phyloP scores from a whole-genome alignment of 805 yeast genomes.

The Torulaspora maleeae region DNA sequence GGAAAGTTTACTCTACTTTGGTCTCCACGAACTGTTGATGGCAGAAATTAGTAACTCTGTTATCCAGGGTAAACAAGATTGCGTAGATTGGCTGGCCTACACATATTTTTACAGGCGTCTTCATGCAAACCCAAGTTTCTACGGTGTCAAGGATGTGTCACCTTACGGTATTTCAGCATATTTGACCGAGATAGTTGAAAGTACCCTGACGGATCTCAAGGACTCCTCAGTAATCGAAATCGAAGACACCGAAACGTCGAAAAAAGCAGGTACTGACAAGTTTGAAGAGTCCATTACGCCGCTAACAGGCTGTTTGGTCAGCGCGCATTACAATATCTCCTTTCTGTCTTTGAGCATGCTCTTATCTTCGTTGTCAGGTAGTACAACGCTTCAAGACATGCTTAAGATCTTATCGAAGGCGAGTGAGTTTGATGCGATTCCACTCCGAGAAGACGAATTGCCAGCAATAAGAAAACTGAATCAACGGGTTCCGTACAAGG shows the following conservation, averaged over 20 bases:
- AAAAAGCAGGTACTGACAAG: constrained; percentile 34
- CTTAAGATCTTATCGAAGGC: constrained; percentile 64
- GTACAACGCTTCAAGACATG: constrained; percentile 55
- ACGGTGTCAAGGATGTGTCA: constrained; percentile 65
- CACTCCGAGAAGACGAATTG: constrained; percentile 60
- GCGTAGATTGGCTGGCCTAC: constrained; percentile 86
- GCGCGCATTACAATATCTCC: constrained; percentile 66
- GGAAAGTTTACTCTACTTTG: constrained; percentile 64
- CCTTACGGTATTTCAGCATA: constrained; percentile 71
- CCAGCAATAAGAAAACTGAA: constrained; percentile 46
- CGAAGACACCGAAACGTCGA: constrained; percentile 35
- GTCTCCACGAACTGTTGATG: constrained; percentile 62
- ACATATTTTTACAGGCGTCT: constrained; percentile 78
- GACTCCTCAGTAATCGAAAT: constrained; percentile 61
- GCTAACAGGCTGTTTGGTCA: constrained; percentile 65
- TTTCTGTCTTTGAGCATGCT: constrained; percentile 64
- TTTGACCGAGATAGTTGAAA: constrained; percentile 79
- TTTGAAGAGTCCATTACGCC: constrained; percentile 47
- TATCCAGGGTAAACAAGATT: constrained; percentile 68
- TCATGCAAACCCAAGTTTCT: constrained; percentile 79
- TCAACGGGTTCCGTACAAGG: constrained; percentile 59
- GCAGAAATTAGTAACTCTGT: constrained; percentile 67
- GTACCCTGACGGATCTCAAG: constrained; percentile 55
- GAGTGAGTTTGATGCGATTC: constrained; percentile 64
- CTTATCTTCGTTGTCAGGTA: constrained; percentile 44